Base-by-base conservation (phyloP, 2,329 filamentous ascomycete species). In the Apiospora kogelbergensis region DNA sequence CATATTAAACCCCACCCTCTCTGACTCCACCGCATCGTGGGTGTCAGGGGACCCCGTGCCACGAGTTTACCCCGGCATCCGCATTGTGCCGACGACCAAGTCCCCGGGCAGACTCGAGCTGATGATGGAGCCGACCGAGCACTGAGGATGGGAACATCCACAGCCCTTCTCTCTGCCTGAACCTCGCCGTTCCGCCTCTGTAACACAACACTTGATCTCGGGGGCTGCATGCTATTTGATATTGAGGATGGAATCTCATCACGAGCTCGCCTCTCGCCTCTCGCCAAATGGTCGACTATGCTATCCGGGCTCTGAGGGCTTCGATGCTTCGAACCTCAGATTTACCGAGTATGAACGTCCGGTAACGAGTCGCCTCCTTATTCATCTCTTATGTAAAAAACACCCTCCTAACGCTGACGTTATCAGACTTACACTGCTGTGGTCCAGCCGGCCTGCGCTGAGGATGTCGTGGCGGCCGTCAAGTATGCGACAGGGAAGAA, bases 291-390 rank as follows among this genome's bases (percentile, higher is more conserved):
- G 30, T 7, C 20, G 30, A 7, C 6, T 60, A 3, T n/a, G 17
- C 26, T 37, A 37, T 60, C 53, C 53, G 5, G 53, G 53, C 30
- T 37, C 53, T 60, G 53, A 37, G 6, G 53, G 30, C 9, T 60
- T 60, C 13, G 53, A 6, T 60, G 53, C 30, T n/a, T 60, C 53
- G 9, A 60, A 60, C 20, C 53, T 60, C 20, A 60, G 53, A 37
- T 60, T 60, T 17, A 60, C 53, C 17, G 30, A 60, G 53, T 60
- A 60, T n/a, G 53, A 60, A 37, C 53, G 53, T 60, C 53, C 53
- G 53, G 53, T 60, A 60, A 26, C 20, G 17, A 60, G 2, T 22
- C 9, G 13, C 20, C 53, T n/a, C n/a, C 20, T 37, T 6, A 1
- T 17, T n/a, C 15, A 15, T 20, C 7, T 22, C 9, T 13, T 60